Base-by-base conservation (phyloP, 1,284 basidiomycete species). In the Phaffia rhodozyma region DNA sequence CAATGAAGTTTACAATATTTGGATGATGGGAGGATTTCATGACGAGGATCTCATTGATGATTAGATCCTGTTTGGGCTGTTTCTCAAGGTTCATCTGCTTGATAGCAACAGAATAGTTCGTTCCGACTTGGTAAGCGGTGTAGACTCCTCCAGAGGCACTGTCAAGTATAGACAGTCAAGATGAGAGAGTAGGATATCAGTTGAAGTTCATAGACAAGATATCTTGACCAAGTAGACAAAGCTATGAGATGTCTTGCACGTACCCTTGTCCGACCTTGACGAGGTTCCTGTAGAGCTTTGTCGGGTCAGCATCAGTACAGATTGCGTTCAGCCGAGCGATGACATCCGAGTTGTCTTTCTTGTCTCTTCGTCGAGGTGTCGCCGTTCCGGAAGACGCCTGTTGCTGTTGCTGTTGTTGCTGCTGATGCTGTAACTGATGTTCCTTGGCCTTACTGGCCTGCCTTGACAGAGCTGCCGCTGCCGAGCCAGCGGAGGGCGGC, bases 11-110 rank as follows among this genome's bases (percentile, higher is more conserved):
- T 79, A 99, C 96, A 71, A 98, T 97, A 76, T 98, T 99, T 23
- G 89, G 89, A 75, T 98, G 94, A 48, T 89, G 82, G 21, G 89
- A 92, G 56, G 92, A 87, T 54, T 91, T 89, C 94, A 98, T 97
- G 73, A 97, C 93, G 69, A 97, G 84, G 69, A 98, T 97, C 77
- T 99, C 96, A 78, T 99, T 99, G 79, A 99, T 97, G 79, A 99
- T 98, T 60, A 98, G 82, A 74, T 98, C 94, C 78, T 97, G 97
- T 82, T 98, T 98, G 47, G 94, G 96, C 75, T 98, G 96, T 78
- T 97, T 97, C 76, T 97, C 92, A 43, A 99, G 82, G 79, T 98
- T 94, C 96, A 98, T 98, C 78, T 98, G 94, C 78, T 98, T 99
- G 82, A 99, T 98, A 34, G 96, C 96, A 34, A 99, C 96, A 5